Conservation (phyloP, 2,329 filamentous ascomycete species). For the Fusarium nisikadoi region DNA sequence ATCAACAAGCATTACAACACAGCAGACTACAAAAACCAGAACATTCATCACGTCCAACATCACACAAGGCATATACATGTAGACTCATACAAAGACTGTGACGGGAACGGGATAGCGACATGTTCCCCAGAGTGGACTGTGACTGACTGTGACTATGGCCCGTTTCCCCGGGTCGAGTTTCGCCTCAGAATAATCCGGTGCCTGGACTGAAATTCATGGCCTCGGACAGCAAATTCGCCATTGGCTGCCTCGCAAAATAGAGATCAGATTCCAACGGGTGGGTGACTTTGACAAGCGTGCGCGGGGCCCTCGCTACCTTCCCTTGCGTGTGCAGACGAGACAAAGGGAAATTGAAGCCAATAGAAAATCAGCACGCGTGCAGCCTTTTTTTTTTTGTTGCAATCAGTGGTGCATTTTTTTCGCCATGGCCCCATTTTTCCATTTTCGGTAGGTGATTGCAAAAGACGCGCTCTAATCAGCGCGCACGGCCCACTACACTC, state of each 20-base stretch:
- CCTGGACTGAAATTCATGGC: conserved; percentile 3
- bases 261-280: conserved; percentile 15
- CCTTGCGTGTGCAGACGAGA: background rate
- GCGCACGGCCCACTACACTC: conserved; percentile 41
- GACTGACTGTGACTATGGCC: background rate
- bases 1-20: background rate
- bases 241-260: conserved; percentile 27
- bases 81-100: background rate
- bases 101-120: background rate
- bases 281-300: background rate
- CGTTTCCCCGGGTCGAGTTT: conserved; percentile 21
- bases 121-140: conserved; percentile 19
- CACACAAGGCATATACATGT: background rate
- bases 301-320: background rate
- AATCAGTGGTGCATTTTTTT: conserved; percentile 32
- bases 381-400: conserved; percentile 39
- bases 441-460: conserved; percentile 43
- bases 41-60: background rate
- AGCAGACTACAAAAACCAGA: background rate
- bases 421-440: conserved; percentile 25
- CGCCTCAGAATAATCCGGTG: conserved; percentile 19
- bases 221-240: conserved; percentile 17
- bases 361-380: conserved; percentile 42
- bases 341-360: conserved; percentile 33
- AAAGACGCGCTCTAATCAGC: conserved; percentile 36